Base-by-base conservation (phyloP, 257 asterid species). In the Lycium ferocissimum region DNA sequence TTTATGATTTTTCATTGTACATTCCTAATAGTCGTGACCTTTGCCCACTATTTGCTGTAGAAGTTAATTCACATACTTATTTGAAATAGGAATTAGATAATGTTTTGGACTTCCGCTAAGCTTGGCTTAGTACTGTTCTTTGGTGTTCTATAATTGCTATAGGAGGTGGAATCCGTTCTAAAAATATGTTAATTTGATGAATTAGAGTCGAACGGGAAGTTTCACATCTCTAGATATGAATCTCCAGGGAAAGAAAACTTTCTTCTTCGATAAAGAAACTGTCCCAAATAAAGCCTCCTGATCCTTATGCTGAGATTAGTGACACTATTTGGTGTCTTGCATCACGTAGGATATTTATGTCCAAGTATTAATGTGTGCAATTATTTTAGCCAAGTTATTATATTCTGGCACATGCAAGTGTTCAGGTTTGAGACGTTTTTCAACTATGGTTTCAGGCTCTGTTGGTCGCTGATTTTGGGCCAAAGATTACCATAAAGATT, bases 401-500 rank as follows among this genome's bases (percentile, higher is more conserved):
- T n/a, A 33, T 78, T 78, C 65, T 0, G 2, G 61, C 47, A 76
- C 51, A 53, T 83, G 79, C 69, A 7, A 69, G 70, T 75, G 20
- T 54, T 69, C 81, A 69, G 57, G 65, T 58, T 83, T 54, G 45
- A 83, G 51, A 53, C 18, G 12, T 45, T 80, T 20, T 61, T 83
- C 15, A 61, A 83, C 78, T 58, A 26, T 81, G 51, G 13, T 80
- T 43, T 45, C 84, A 95, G 99, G 97, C 89, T 71, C 88, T 97
- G 38, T 82, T 97, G 88, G 98, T 95, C 66, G 92, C 98, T 59
- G 98, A 97, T 94, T 97, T 97, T 88, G 99, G 98, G 80, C 99
- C 99, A 22, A 92, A 91, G 90, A 94, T 93, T 85, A 93, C 99
- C 7, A 17, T 97, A 45, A 97, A 97, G 92, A 93, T 97, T 47